A percentile compares a stretch with the other conserved stretches of the same genome.
These are phyloP conservation scores for Euphorbia schlechtendalii DNA, from an alignment of 441 rosid species.

Conservation along the genomic window DNA sequence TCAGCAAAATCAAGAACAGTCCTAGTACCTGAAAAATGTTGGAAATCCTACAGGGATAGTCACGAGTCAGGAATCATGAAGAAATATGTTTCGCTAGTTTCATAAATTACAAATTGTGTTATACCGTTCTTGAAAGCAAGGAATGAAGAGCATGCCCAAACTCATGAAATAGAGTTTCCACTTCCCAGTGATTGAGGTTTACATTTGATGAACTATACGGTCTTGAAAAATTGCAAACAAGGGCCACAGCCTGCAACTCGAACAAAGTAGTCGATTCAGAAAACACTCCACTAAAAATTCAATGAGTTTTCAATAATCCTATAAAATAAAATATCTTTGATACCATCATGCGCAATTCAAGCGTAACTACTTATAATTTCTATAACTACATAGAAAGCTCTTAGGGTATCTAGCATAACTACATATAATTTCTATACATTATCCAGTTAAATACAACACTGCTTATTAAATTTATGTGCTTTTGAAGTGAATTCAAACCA, in stretches of 20 bases:
- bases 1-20: slow-evolving; percentile 95
- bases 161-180: slow-evolving; percentile 95
- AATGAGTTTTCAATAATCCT: not conserved
- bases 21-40: slow-evolving; percentile 94
- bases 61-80: slow-evolving; percentile 3
- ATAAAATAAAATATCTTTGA: not conserved
- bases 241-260: slow-evolving; percentile 70
- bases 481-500: not conserved
- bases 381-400: not conserved
- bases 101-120: slow-evolving; percentile 17
- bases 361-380: not conserved
- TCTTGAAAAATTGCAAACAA: slow-evolving; percentile 77
- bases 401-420: not conserved
- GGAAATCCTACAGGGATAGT: slow-evolving; percentile 63
- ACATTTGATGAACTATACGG: slow-evolving; percentile 46
- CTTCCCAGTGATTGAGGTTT: slow-evolving; percentile 77
- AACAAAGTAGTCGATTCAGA: slow-evolving; percentile 16
- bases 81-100: slow-evolving; percentile 1
- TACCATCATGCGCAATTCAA: not conserved
- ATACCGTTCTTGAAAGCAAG: slow-evolving; percentile 87
- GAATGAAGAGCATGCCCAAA: slow-evolving; percentile 97
- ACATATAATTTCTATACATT: not conserved
- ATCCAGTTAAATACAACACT: not conserved
- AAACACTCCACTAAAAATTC: not conserved
- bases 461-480: not conserved